phyloP scores from a whole-genome alignment of 352 stramenopile species.

The Thraustochytrium striatum region DNA sequence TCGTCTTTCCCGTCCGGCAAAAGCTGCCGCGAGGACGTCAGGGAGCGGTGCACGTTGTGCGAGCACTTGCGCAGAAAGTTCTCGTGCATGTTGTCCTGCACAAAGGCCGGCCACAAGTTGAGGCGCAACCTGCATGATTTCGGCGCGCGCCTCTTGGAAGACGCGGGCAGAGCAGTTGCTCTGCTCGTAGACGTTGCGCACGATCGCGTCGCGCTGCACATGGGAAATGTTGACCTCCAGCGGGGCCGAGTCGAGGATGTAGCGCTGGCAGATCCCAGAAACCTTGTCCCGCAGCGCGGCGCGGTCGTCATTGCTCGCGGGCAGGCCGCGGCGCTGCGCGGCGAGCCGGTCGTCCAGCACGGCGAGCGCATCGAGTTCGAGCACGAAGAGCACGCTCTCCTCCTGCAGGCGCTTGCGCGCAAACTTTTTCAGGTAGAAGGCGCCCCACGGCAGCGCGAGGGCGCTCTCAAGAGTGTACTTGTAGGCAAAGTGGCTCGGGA shows the following conservation, averaged over 20 bases:
- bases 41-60: conserved; percentile 43
- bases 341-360: not conserved
- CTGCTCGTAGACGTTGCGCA: not conserved
- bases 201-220: not conserved
- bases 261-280: conserved; percentile 7
- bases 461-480: conserved; percentile 44
- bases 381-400: conserved; percentile 36
- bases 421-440: conserved; percentile 36
- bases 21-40: no score
- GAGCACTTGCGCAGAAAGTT: conserved; percentile 41
- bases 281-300: not conserved
- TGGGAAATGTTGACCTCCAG: conserved; percentile 44
- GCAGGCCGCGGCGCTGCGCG: not conserved
- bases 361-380: not conserved
- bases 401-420: conserved; percentile 37
- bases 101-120: conserved; percentile 37
- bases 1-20: not conserved
- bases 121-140: conserved; percentile 20
- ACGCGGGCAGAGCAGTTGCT: not conserved
- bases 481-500: conserved; percentile 37
- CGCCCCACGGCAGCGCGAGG: conserved; percentile 30
- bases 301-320: not conserved
- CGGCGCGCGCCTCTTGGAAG: conserved; percentile 17
- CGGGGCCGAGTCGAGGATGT: conserved; percentile 11
- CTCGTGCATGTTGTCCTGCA: conserved; percentile 37